Percentiles rank a stretch among this genome's conserved stretches.
Conservation (phyloP, 768 basidiomycete species). For the Amanita thiersii region DNA sequence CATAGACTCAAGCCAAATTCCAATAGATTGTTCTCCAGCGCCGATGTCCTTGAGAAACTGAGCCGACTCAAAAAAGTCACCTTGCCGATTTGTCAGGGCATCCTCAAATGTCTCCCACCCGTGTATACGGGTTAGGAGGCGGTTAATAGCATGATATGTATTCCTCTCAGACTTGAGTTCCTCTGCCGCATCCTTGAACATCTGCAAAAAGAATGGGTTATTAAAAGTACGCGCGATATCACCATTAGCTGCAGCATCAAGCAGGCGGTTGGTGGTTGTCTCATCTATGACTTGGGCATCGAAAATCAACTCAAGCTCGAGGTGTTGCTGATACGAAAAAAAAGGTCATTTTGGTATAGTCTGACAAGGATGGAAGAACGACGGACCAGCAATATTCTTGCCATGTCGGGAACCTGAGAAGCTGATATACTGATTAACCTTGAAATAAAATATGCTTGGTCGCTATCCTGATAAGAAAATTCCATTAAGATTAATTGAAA, state of each 20-base stretch:
- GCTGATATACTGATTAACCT: slow-evolving; percentile 57
- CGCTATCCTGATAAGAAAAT: slow-evolving; percentile 29
- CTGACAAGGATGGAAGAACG: neutral
- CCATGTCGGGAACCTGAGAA: slow-evolving; percentile 58
- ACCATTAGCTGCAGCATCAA: slow-evolving; percentile 57
- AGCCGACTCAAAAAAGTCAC: slow-evolving; percentile 41
- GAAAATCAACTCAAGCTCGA: slow-evolving; percentile 49
- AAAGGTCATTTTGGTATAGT: neutral
- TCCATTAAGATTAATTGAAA: neutral
- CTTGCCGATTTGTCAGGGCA: slow-evolving; percentile 44
- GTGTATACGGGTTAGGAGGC: slow-evolving; percentile 40
- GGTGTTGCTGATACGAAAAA: slow-evolving; percentile 34
- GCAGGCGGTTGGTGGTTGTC: slow-evolving; percentile 44
- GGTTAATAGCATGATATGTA: slow-evolving; percentile 35
- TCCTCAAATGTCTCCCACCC: slow-evolving; percentile 60
- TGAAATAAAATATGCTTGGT: slow-evolving; percentile 54
- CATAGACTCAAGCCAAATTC: slow-evolving; percentile 69
- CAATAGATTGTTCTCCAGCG: slow-evolving; percentile 57
- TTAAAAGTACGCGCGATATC: slow-evolving; percentile 53
- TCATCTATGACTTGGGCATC: slow-evolving; percentile 46
- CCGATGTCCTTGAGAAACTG: slow-evolving; percentile 53
- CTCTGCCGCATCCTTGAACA: slow-evolving; percentile 28
- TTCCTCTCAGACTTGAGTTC: slow-evolving; percentile 29
- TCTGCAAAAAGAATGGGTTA: slow-evolving; percentile 31
- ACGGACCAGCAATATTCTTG: slow-evolving; percentile 34